Evolutionary conservation across 2,329 filamentous ascomycete species (phyloP).

Genomic region (Aspergillus flavus): DNA sequence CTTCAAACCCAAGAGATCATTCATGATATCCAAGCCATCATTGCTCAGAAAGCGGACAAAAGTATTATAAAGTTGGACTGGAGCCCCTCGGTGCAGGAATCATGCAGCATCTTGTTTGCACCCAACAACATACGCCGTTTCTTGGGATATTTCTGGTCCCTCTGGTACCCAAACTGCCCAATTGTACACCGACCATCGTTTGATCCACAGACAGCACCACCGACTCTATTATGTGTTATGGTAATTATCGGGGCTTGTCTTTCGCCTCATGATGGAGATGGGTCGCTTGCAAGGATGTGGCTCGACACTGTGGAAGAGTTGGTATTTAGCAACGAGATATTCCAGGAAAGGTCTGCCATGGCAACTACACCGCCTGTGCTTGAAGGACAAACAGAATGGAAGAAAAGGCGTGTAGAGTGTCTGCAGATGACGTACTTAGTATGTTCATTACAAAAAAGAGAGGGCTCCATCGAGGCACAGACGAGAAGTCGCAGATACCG

Average conservation of each 20-base stretch:
- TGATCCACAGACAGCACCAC: constrained; percentile 14
- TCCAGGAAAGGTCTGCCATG: constrained; percentile 4
- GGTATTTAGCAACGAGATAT: constrained; percentile 21
- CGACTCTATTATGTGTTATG: constrained; percentile 29
- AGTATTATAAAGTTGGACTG: constrained; percentile 20
- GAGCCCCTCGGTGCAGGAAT: constrained; percentile 10
- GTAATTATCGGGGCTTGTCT: constrained; percentile 31
- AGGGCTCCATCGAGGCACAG: constrained; percentile 25
- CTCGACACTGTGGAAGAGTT: constrained; percentile 26
- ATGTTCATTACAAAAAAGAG: constrained; percentile 28
- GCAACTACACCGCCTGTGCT: neutral
- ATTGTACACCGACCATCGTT: constrained; percentile 33
- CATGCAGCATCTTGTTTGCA: constrained; percentile 23
- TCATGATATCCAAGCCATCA: constrained; percentile 9
- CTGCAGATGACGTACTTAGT: constrained; percentile 29
- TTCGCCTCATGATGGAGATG: constrained; percentile 22
- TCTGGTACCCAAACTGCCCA: constrained; percentile 35
- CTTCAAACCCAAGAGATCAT: constrained; percentile 16
- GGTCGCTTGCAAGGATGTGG: constrained; percentile 19
- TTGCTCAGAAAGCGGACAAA: constrained; percentile 11
- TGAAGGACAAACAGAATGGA: neutral
- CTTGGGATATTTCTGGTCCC: constrained; percentile 30
- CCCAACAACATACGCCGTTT: constrained; percentile 25
- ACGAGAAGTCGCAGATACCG: constrained; percentile 23
- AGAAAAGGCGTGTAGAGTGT: constrained; percentile 20